Percentiles rank a stretch among this genome's conserved stretches.
Conservation (phyloP, 306 rosid species). For the Prunus mume region DNA sequence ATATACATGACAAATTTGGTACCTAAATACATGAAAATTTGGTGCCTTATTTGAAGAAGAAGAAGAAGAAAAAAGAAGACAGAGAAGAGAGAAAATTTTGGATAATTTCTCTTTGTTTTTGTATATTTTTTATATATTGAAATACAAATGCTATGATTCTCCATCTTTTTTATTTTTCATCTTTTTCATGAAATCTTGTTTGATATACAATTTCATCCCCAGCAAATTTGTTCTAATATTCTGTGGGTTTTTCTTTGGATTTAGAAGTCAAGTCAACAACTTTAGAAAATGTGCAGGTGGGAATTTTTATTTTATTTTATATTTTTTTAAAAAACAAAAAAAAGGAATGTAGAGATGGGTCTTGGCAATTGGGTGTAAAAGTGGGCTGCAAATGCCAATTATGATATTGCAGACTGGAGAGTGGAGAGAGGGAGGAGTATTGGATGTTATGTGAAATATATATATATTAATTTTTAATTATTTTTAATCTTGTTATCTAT, state of each 20-base stretch:
- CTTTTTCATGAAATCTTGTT: background rate
- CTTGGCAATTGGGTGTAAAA: background rate
- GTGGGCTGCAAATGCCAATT: background rate
- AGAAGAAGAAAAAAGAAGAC: background rate
- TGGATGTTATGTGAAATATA: too few relatives aligned
- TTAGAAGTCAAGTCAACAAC: background rate
- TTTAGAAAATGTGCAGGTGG: background rate
- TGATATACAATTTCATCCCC: background rate
- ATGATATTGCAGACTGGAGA: background rate
- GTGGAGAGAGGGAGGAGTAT: too few relatives aligned
- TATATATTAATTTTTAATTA: background rate
- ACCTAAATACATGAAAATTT: background rate
- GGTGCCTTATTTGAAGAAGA: background rate
- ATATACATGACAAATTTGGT: conserved; percentile 9
- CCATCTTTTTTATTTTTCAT: background rate
- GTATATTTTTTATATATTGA: background rate
- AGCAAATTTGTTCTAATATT: background rate
- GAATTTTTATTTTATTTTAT: background rate
- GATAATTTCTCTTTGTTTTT: conserved; percentile 14
- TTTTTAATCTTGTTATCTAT: background rate
- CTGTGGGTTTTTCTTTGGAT: background rate
- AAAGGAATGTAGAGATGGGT: background rate
- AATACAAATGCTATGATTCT: conserved; percentile 1
- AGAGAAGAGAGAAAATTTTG: background rate
- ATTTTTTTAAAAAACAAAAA: background rate